phyloP scores from a whole-genome alignment of 2,329 filamentous ascomycete species.

The Colletotrichum cordylinicola region DNA sequence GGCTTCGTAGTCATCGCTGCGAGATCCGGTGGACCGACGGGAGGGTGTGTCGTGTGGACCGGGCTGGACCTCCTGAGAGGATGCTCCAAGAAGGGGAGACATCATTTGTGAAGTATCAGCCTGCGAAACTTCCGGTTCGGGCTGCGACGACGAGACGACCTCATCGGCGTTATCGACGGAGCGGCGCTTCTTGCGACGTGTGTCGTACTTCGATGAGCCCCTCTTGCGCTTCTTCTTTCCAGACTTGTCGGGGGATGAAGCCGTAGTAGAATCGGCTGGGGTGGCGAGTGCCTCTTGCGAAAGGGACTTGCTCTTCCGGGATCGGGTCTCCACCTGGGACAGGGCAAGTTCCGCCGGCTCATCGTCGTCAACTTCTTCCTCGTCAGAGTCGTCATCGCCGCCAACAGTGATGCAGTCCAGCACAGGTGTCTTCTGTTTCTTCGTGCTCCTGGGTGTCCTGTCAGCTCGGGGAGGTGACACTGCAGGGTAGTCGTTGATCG shows the following conservation, averaged over 20 bases:
- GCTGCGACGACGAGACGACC: not conserved
- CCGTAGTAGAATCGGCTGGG: constrained; percentile 1
- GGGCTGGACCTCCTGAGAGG: not conserved
- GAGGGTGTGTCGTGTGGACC: not conserved
- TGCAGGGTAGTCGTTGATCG: constrained; percentile 26
- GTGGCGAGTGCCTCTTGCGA: constrained; percentile 16
- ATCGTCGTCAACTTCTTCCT: constrained; percentile 23
- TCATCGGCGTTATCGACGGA: not conserved
- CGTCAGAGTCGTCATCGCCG: constrained; percentile 25
- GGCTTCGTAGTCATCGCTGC: constrained; percentile 39
- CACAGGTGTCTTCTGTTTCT: constrained; percentile 28
- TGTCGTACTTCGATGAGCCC: constrained; percentile 27
- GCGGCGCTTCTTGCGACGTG: constrained; percentile 30
- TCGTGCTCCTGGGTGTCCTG: not conserved
- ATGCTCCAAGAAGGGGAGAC: not conserved
- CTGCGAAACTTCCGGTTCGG: not conserved
- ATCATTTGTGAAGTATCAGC: not conserved
- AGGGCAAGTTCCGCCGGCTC: constrained; percentile 13
- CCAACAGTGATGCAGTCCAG: constrained; percentile 39
- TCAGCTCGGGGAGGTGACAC: constrained; percentile 32
- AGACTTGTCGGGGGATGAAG: constrained; percentile 25
- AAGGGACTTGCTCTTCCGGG: constrained; percentile 6
- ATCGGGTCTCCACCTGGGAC: constrained; percentile 1
- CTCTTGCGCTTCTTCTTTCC: constrained; percentile 34
- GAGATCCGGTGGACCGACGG: not conserved